Base-by-base conservation (phyloP, 1,284 basidiomycete genomes). In the Puccinia brachypodii region DNA sequence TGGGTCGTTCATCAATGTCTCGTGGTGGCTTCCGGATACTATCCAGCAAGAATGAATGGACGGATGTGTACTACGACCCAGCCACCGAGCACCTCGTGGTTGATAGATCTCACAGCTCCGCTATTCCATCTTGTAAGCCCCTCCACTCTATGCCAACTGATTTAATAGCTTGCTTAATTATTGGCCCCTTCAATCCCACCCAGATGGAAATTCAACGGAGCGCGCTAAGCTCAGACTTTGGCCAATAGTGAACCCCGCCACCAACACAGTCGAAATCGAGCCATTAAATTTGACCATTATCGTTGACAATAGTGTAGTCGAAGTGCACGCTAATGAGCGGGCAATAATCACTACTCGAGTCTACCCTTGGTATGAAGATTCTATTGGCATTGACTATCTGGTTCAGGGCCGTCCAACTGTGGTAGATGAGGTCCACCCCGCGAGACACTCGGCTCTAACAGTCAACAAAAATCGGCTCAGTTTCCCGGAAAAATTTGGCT, bases 271-370 rank as follows among this genome's bases (percentile, higher is more conserved):
- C 3, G 42, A 62, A 6, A 28, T 58, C n/a, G 42, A 84, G 76
- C 73, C 77, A 1, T 83, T 86, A 56, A 81, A 84, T 42, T 76
- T 86, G 38, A 83, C 83, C 0, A 83, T 87, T n/a, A 79, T 85
- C 33, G 77, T 86, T 36, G 86, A 87, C 79, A 83, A 84, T 76
- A 85, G 84, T 44, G 78, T 86, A 14, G 56, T 87, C n/a, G 85
- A 87, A 69, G 84, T 87, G 19, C 84, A 84, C 56, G 85, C 85
- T n/a, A 87, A 87, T 73, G 84, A 86, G 74, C 84, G 85, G 64
- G 82, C 84, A 33, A 83, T 85, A 7, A 82, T 87, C n/a, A 82
- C 86, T 7, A 86, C 85, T 22, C 83, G 85, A n/a, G 83, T 84
- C 14, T 86, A 86, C 82, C 83, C 83, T 16, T 83, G 76, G 76